These are phyloP conservation scores for Metschnikowia drakensbergensis DNA, from an alignment of 805 yeast genomes.

Conservation along the genomic window DNA sequence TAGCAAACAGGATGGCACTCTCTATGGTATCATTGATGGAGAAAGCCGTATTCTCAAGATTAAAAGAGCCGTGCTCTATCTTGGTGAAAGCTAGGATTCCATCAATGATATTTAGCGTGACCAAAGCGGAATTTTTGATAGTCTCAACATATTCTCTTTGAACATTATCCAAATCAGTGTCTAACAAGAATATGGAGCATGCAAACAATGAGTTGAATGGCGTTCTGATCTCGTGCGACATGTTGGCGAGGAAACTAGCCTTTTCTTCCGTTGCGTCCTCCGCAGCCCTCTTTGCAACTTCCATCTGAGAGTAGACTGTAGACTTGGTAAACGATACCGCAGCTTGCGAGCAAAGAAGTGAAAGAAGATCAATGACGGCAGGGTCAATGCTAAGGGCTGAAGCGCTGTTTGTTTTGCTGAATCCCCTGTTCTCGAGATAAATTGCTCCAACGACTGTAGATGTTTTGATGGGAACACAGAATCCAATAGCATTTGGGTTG, in stretches of 20 bases:
- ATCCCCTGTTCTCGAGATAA: slow-evolving; percentile 34
- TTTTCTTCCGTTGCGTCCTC: slow-evolving; percentile 54
- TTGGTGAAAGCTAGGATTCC: slow-evolving; percentile 53
- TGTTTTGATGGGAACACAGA: slow-evolving; percentile 46
- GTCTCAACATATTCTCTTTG: slow-evolving; percentile 53
- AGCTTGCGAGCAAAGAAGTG: slow-evolving; percentile 48
- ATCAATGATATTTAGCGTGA: slow-evolving; percentile 49
- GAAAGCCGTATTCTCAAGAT: slow-evolving; percentile 42
- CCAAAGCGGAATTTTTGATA: slow-evolving; percentile 47
- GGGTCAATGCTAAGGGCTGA: slow-evolving; percentile 13
- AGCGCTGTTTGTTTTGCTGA: slow-evolving; percentile 8
- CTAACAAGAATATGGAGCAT: slow-evolving; percentile 47
- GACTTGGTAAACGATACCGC: slow-evolving; percentile 50
- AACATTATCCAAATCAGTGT: slow-evolving; percentile 40
- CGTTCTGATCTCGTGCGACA: slow-evolving; percentile 57
- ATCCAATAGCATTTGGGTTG: slow-evolving; percentile 30
- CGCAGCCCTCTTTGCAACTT: slow-evolving; percentile 39
- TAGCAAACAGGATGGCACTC: slow-evolving; percentile 45
- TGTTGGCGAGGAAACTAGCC: slow-evolving; percentile 50
- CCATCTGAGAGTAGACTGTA: slow-evolving; percentile 45
- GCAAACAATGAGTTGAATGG: slow-evolving; percentile 52
- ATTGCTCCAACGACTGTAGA: slow-evolving; percentile 42
- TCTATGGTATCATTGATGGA: slow-evolving; percentile 43
- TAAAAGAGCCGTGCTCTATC: slow-evolving; percentile 52
- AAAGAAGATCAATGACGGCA: slow-evolving; percentile 37